Conservation (phyloP, 108 stramenopile species). For the Fistulifera solaris region DNA sequence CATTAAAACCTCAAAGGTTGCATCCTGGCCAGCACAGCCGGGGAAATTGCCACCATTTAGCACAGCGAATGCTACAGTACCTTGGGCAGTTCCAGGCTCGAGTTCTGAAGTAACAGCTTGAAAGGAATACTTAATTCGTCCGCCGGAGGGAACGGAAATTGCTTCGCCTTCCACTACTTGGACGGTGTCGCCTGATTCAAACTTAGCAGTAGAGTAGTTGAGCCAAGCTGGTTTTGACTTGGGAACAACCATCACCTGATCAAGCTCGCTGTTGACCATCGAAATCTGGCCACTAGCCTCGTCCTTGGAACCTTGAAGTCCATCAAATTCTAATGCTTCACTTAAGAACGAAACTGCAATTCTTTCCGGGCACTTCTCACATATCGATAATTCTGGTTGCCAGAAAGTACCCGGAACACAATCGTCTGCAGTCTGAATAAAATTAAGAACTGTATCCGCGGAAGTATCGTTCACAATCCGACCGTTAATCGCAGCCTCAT, state of each 20-base stretch:
- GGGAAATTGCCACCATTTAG: constrained; percentile 15
- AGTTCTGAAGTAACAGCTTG: background rate
- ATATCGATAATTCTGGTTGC: constrained; percentile 8
- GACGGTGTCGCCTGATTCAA: no score
- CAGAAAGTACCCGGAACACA: constrained; percentile 19
- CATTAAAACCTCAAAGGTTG: constrained; percentile 14
- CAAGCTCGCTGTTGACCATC: constrained; percentile 1
- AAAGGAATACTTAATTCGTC: background rate
- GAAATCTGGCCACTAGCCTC: background rate
- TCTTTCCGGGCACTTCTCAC: background rate
- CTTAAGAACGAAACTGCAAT: constrained; percentile 2
- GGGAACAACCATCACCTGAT: constrained; percentile 1
- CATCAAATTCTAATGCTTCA: background rate
- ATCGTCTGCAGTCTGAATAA: constrained; percentile 17
- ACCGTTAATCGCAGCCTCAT: constrained; percentile 19
- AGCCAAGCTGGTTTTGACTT: constrained; percentile 8
- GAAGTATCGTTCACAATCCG: constrained; percentile 25
- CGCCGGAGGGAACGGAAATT: background rate
- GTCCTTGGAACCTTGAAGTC: no score
- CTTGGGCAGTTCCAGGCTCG: constrained; percentile 12
- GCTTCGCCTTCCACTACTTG: background rate
- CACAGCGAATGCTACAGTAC: constrained; percentile 11
- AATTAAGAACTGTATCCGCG: constrained; percentile 10
- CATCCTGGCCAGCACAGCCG: constrained; percentile 16
- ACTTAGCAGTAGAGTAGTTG: no score